Percentiles rank a stretch among this genome's conserved stretches.
phyloP scores from a whole-genome alignment of 768 basidiomycete species.

The Hysterangium stoloniferum region DNA sequence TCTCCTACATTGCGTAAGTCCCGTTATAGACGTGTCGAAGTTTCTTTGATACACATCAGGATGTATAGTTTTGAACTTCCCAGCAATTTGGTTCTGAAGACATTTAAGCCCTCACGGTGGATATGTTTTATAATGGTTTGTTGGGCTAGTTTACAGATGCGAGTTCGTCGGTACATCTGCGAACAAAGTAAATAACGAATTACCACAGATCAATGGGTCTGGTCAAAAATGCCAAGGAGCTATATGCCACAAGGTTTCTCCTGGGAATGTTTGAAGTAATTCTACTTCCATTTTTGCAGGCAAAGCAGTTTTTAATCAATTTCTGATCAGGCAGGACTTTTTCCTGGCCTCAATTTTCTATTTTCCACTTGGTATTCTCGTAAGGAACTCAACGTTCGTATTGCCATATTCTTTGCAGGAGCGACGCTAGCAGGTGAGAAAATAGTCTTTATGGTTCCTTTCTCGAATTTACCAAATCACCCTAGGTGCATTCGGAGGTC shows the following conservation, averaged over 20 bases:
- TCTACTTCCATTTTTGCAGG: too few species aligned
- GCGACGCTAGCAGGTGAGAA: constrained; percentile 44
- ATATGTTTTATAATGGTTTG: constrained; percentile 16
- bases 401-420: constrained; percentile 56
- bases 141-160: constrained; percentile 16
- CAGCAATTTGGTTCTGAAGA: constrained; percentile 16
- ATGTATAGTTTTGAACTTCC: constrained; percentile 11
- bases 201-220: constrained; percentile 11
- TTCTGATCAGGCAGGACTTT: constrained; percentile 47
- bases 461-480: not conserved
- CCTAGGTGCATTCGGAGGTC: constrained; percentile 31
- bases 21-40: constrained; percentile 10
- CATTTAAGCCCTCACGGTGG: constrained; percentile 15
- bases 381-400: constrained; percentile 47
- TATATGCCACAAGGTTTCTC: constrained; percentile 24
- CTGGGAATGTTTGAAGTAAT: constrained; percentile 22
- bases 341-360: constrained; percentile 50
- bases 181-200: not conserved
- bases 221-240: constrained; percentile 21
- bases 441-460: not conserved
- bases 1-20: constrained; percentile 23
- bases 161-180: not conserved
- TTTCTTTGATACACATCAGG: not conserved
- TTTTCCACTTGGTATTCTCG: constrained; percentile 54
- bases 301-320: too few species aligned